Conservation (phyloP, 1,284 basidiomycete genomes). For the Porphyrellus sp. region DNA sequence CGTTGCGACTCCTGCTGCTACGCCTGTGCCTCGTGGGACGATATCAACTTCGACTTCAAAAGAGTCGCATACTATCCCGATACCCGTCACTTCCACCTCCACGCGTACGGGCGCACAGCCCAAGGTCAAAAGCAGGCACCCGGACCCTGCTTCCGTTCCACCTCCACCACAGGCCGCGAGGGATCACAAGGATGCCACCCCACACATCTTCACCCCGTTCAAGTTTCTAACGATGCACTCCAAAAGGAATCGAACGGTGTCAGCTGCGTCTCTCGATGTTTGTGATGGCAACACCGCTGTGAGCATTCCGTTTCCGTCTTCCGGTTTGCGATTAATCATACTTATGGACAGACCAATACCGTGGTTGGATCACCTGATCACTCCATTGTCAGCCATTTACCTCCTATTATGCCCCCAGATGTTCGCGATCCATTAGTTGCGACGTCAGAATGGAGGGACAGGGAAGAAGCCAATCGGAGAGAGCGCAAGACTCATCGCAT, state of each 20-base stretch:
- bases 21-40: conserved; percentile 15
- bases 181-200: conserved; percentile 40
- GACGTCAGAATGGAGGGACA: conserved; percentile 62
- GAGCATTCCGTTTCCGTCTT: conserved; percentile 31
- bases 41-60: conserved; percentile 14
- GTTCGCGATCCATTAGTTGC: conserved; percentile 60
- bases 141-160: conserved; percentile 28
- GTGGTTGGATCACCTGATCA: conserved; percentile 71
- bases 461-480: conserved; percentile 42
- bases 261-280: conserved; percentile 71
- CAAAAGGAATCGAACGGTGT: conserved; percentile 62
- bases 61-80: conserved; percentile 11
- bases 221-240: conserved; percentile 49
- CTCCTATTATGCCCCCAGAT: conserved; percentile 54
- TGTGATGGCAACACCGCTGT: conserved; percentile 69
- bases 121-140: conserved; percentile 29
- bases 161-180: conserved; percentile 12
- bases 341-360: conserved; percentile 53
- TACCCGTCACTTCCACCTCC: conserved; percentile 4
- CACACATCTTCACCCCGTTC: conserved; percentile 58
- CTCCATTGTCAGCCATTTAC: conserved; percentile 58
- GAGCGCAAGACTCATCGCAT: conserved; percentile 45
- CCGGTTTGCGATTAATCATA: conserved; percentile 13
- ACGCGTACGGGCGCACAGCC: conserved; percentile 13
- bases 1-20: neutral